Conservation (phyloP, 352 stramenopile species). For the Globisporangium barbulae region DNA sequence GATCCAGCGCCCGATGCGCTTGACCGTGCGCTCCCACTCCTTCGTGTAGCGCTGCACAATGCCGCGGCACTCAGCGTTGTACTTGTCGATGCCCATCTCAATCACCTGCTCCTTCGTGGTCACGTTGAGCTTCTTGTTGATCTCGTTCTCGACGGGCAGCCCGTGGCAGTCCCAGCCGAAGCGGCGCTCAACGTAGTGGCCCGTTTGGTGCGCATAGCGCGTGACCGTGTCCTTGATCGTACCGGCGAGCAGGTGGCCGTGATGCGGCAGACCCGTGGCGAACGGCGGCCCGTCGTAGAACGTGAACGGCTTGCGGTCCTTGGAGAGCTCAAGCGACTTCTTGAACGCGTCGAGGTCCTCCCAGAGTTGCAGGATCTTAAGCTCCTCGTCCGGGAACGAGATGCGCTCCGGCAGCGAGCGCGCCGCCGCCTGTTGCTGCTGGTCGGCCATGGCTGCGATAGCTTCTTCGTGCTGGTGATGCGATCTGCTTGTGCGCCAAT, state of each 20-base stretch:
- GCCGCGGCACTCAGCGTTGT: conserved; percentile 97
- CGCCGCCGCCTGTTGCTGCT: conserved; percentile 22
- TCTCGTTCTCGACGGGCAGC: conserved; percentile 98
- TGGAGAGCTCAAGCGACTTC: conserved; percentile 90
- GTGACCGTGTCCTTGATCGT: conserved; percentile 99
- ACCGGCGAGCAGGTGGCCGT: conserved; percentile 97
- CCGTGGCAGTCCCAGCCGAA: conserved; percentile 99
- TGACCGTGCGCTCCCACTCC: conserved; percentile 98
- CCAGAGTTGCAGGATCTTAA: conserved; percentile 76
- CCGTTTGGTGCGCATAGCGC: conserved; percentile 98
- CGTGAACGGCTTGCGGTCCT: conserved; percentile 94
- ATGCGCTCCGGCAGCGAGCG: conserved; percentile 84
- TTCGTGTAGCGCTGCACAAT: conserved; percentile 98
- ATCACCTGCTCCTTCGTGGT: conserved; percentile 97
- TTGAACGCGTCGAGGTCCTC: conserved; percentile 89
- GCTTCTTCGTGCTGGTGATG: neutral
- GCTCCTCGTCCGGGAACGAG: conserved; percentile 82
- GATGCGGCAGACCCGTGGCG: conserved; percentile 97
- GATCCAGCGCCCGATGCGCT: conserved; percentile 98
- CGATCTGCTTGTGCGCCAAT: conserved; percentile 13
- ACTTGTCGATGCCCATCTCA: conserved; percentile 97
- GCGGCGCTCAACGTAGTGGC: conserved; percentile 95
- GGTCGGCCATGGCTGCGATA: conserved; percentile 11
- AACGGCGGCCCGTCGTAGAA: conserved; percentile 99
- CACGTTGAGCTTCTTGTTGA: conserved; percentile 99